Evolutionary conservation across 2,329 filamentous ascomycete species (phyloP).

Genomic region (Fusarium sp.): DNA sequence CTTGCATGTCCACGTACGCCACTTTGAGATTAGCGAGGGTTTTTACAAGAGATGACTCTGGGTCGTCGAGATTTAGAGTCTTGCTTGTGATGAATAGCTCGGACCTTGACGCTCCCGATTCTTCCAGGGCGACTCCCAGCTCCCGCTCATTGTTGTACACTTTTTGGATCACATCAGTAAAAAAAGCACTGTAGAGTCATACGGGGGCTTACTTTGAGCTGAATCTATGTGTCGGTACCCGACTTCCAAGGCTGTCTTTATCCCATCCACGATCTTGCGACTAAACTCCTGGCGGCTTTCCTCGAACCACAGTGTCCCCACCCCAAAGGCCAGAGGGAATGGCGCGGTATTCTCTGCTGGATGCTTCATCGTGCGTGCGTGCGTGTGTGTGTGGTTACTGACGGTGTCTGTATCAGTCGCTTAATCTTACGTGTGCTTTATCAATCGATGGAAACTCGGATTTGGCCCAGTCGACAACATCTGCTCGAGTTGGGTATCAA

Average conservation of each 20-base stretch:
- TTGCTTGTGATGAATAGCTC: neutral
- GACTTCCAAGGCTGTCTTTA: neutral
- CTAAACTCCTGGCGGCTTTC: neutral
- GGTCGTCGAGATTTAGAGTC: neutral
- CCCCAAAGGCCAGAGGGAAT: neutral
- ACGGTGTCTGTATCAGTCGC: neutral
- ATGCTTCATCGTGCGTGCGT: neutral
- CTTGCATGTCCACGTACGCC: neutral
- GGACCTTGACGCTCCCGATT: neutral
- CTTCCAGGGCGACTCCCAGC: neutral
- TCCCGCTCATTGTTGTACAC: neutral
- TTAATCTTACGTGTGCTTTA: neutral
- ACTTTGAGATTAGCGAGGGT: neutral
- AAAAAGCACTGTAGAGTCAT: accelerated
- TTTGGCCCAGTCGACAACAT: neutral
- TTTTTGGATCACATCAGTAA: neutral
- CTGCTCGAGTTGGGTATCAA: neutral
- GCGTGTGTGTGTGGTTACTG: neutral
- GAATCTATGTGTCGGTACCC: neutral
- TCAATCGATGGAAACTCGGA: neutral
- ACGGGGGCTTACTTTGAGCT: neutral
- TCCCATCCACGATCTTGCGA: neutral
- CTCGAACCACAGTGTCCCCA: neutral
- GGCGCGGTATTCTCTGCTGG: neutral
- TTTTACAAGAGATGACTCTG: neutral